Evolutionary conservation across 139 green algal genomes (phyloP).

Genomic region (Astrephomene gubernaculifera): DNA sequence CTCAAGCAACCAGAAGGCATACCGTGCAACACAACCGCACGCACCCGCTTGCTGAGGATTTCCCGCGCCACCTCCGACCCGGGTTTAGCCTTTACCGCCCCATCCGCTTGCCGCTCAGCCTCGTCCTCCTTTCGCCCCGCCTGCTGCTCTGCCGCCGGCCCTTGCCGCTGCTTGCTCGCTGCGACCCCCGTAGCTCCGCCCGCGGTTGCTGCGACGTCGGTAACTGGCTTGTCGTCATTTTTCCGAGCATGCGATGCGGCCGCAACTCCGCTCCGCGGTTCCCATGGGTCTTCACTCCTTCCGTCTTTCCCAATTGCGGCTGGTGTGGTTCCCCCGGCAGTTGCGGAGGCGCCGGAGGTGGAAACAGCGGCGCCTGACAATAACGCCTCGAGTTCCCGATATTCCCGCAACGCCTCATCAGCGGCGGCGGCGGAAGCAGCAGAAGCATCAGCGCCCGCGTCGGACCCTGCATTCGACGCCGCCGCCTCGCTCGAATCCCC

Average conservation of each 20-base stretch:
- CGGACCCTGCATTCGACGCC: background rate
- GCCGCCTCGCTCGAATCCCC: background rate
- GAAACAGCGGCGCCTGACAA: background rate
- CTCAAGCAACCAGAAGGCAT: too few species aligned
- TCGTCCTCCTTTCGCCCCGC: background rate
- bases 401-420: slow-evolving; percentile 21
- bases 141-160: background rate
- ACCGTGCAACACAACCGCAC: too few species aligned
- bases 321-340: too few species aligned
- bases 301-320: too few species aligned
- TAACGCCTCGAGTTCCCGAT: slow-evolving; percentile 25
- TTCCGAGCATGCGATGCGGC: too few species aligned
- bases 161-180: slow-evolving; percentile 36
- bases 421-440: slow-evolving; percentile 9
- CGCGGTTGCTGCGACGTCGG: background rate
- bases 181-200: too few species aligned
- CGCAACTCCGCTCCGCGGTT: too few species aligned
- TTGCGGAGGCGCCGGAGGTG: background rate
- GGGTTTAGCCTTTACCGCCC: background rate
- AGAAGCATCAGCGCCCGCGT: background rate
- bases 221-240: background rate
- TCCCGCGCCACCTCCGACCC: background rate
- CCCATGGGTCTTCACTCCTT: too few species aligned
- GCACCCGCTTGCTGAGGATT: background rate
- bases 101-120: background rate